phyloP scores from a whole-genome alignment of 106 monocot genomes.

The Iris macrosiphon region DNA sequence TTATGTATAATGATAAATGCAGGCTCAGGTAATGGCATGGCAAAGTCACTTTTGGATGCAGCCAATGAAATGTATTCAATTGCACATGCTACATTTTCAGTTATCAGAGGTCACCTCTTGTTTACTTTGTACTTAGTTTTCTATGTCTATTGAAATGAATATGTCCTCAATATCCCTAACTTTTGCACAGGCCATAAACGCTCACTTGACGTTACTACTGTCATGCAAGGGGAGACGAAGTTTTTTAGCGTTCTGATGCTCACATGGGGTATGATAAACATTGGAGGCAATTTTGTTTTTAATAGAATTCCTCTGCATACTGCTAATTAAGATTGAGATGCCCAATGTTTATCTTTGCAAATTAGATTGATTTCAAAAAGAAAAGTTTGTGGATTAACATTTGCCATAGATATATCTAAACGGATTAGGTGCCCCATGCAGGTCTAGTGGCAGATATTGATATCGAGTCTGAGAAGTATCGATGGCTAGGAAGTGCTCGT shows the following conservation, averaged over 20 bases:
- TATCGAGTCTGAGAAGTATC: slow-evolving; percentile 88
- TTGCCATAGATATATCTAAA: background rate
- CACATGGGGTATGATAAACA: slow-evolving; percentile 70
- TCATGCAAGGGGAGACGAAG: slow-evolving; percentile 59
- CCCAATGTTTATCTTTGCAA: no score
- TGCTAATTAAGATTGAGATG: background rate
- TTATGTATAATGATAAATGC: slow-evolving; percentile 7
- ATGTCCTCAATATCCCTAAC: background rate
- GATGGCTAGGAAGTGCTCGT: slow-evolving; percentile 89
- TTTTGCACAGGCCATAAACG: slow-evolving; percentile 49
- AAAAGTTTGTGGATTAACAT: background rate
- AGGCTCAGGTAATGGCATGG: slow-evolving; percentile 98
- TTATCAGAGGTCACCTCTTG: slow-evolving; percentile 62
- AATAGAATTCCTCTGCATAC: background rate
- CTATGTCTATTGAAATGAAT: background rate
- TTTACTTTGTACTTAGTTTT: background rate
- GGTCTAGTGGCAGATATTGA: slow-evolving; percentile 72
- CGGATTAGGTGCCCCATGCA: slow-evolving; percentile 13
- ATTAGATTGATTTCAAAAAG: background rate
- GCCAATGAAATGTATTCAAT: slow-evolving; percentile 53
- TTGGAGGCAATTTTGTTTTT: background rate
- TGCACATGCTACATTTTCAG: slow-evolving; percentile 54
- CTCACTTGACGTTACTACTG: slow-evolving; percentile 74
- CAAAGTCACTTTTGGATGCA: slow-evolving; percentile 64
- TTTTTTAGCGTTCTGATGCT: slow-evolving; percentile 95